phyloP scores from a whole-genome alignment of 495 filamentous ascomycete species.

The Sporormia fimetaria region DNA sequence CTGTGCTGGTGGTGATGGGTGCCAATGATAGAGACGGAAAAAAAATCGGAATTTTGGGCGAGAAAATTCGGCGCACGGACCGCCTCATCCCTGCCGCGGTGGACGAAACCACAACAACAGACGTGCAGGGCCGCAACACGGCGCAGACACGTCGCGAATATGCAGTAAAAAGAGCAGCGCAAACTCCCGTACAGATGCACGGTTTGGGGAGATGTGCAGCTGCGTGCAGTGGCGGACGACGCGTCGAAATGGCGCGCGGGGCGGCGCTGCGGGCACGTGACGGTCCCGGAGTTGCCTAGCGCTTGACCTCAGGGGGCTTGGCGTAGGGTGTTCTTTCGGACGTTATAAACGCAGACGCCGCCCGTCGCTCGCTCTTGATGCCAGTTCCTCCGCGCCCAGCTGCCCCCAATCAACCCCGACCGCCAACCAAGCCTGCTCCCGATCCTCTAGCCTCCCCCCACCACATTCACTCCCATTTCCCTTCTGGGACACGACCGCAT shows the following conservation, averaged over 20 bases:
- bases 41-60: constrained; percentile 3
- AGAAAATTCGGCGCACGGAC: constrained; percentile 3
- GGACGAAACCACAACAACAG: not conserved
- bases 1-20: constrained; percentile 9
- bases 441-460: constrained; percentile 14
- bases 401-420: constrained; percentile 15
- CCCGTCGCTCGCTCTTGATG: constrained; percentile 5
- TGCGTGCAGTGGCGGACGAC: no score
- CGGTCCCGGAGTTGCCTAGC: not conserved
- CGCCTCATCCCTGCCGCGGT: not conserved
- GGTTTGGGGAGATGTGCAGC: no score
- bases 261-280: constrained; percentile 8
- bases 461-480: constrained; percentile 5
- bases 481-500: not conserved
- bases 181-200: no score
- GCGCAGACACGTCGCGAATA: not conserved
- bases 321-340: constrained; percentile 6
- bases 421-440: constrained; percentile 16
- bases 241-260: not conserved
- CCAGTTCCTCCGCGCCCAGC: constrained; percentile 9
- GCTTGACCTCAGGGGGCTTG: constrained; percentile 8
- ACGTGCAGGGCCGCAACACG: not conserved
- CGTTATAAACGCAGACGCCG: constrained; percentile 3
- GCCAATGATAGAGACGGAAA: constrained; percentile 12
- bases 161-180: no score